phyloP scores from a whole-genome alignment of 352 stramenopile species.

The Pythium myriotylum region DNA sequence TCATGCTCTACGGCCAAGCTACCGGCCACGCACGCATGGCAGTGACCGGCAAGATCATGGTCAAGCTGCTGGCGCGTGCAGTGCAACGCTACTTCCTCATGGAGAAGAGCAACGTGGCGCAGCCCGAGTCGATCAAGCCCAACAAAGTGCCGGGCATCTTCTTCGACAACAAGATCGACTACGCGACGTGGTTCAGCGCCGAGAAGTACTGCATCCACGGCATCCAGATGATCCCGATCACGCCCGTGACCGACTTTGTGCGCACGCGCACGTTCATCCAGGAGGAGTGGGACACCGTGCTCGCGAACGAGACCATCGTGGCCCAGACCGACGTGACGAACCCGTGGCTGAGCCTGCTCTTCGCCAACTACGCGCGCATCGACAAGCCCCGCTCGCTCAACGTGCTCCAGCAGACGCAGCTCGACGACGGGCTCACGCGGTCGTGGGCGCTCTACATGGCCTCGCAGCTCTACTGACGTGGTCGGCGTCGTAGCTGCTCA shows the following conservation, averaged over 20 bases:
- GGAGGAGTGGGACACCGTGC: slow-evolving; percentile 62
- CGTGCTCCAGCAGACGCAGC: slow-evolving; percentile 55
- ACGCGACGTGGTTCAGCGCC: slow-evolving; percentile 74
- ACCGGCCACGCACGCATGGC: slow-evolving; percentile 47
- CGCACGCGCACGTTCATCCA: slow-evolving; percentile 53
- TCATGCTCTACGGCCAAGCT: slow-evolving; percentile 48
- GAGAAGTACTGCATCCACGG: slow-evolving; percentile 76
- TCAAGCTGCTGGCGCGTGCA: slow-evolving; percentile 49
- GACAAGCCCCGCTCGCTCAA: slow-evolving; percentile 47
- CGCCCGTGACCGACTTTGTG: slow-evolving; percentile 62
- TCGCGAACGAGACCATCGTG: slow-evolving; percentile 54
- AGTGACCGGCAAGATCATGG: slow-evolving; percentile 55
- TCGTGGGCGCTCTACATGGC: slow-evolving; percentile 84
- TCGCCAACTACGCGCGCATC: slow-evolving; percentile 71
- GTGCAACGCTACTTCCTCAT: slow-evolving; percentile 80
- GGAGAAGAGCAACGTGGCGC: slow-evolving; percentile 51
- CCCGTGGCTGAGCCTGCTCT: slow-evolving; percentile 75
- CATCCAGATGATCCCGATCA: slow-evolving; percentile 78
- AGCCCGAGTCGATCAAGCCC: slow-evolving; percentile 42
- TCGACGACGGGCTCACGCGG: slow-evolving; percentile 80
- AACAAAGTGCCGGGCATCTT: slow-evolving; percentile 70
- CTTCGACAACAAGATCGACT: slow-evolving; percentile 85
- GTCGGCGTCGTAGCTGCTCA: too few species aligned
- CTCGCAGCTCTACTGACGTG: slow-evolving; percentile 28
- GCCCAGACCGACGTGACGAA: slow-evolving; percentile 44